phyloP scores from a whole-genome alignment of 1,139 yeast genomes.

The Diutina siamensis region DNA sequence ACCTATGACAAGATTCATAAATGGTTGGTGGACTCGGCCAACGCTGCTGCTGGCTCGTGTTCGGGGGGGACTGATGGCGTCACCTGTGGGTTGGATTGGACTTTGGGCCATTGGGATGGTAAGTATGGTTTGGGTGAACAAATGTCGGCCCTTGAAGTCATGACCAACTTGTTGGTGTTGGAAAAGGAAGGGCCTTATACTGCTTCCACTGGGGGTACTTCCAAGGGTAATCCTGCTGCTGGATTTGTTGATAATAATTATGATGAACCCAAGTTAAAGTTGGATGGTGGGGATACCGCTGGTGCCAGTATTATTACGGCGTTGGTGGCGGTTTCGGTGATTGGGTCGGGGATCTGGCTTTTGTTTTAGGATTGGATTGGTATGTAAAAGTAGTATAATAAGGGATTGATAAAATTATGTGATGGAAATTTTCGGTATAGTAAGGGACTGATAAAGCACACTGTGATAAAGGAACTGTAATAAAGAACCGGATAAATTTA shows the following conservation, averaged over 20 bases:
- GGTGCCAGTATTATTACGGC: slow-evolving; percentile 88
- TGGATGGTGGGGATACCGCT: slow-evolving; percentile 58
- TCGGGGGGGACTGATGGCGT: slow-evolving; percentile 66
- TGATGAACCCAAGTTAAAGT: slow-evolving; percentile 21
- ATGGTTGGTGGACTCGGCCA: slow-evolving; percentile 62
- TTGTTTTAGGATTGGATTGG: neutral
- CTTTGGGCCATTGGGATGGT: slow-evolving; percentile 44
- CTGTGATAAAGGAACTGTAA: too few relatives aligned
- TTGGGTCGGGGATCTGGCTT: slow-evolving; percentile 68
- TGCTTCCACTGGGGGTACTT: slow-evolving; percentile 35
- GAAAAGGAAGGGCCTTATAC: slow-evolving; percentile 23
- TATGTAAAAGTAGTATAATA: neutral
- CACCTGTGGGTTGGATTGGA: slow-evolving; percentile 69
- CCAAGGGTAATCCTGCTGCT: slow-evolving; percentile 33
- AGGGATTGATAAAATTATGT: neutral
- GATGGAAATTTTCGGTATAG: too few relatives aligned
- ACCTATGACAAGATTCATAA: slow-evolving; percentile 52
- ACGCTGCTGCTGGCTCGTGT: slow-evolving; percentile 55
- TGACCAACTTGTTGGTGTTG: slow-evolving; percentile 18
- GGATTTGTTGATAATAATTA: slow-evolving; percentile 21
- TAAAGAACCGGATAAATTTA: too few relatives aligned
- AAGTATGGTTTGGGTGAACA: slow-evolving; percentile 70
- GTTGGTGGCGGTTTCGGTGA: slow-evolving; percentile 50
- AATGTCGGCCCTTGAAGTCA: slow-evolving; percentile 48
- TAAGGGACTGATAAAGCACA: too few relatives aligned